A percentile compares a stretch with the other conserved stretches of the same genome.
Evolutionary conservation across 345 rosid genomes (phyloP).

Genomic region (Aegle marmelos): DNA sequence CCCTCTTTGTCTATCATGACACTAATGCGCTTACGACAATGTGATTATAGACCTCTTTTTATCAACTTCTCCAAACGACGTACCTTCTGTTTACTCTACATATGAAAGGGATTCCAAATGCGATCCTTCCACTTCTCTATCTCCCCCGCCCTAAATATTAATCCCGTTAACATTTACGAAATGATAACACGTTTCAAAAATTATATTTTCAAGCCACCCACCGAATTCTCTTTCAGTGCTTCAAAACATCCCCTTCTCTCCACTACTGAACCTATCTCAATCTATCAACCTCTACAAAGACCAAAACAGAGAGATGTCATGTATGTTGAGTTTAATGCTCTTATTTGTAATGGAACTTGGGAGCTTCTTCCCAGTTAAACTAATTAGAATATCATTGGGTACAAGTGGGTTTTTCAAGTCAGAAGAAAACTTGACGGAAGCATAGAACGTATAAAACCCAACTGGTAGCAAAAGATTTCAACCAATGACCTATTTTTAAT

Average conservation of each 20-base stretch:
- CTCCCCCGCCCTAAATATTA: background rate
- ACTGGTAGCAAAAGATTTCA: background rate
- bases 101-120: too few species aligned
- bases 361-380: background rate
- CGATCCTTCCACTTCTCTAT: background rate
- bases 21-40: too few species aligned
- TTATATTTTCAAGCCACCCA: background rate
- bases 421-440: background rate
- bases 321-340: background rate
- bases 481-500: background rate
- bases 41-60: too few species aligned
- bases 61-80: too few species aligned
- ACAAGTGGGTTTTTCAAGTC: too few species aligned
- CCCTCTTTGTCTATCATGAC: too few species aligned
- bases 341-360: background rate
- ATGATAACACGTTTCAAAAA: background rate
- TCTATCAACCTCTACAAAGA: background rate
- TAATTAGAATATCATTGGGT: background rate
- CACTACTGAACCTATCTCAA: background rate
- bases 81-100: too few species aligned
- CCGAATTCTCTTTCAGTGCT: background rate
- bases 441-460: background rate
- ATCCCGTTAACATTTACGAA: background rate
- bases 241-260: background rate
- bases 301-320: background rate